A percentile compares a stretch with the other conserved stretches of the same genome.
These are phyloP conservation scores for Candida nitratophila DNA, from an alignment of 805 yeast species.

Conservation along the genomic window DNA sequence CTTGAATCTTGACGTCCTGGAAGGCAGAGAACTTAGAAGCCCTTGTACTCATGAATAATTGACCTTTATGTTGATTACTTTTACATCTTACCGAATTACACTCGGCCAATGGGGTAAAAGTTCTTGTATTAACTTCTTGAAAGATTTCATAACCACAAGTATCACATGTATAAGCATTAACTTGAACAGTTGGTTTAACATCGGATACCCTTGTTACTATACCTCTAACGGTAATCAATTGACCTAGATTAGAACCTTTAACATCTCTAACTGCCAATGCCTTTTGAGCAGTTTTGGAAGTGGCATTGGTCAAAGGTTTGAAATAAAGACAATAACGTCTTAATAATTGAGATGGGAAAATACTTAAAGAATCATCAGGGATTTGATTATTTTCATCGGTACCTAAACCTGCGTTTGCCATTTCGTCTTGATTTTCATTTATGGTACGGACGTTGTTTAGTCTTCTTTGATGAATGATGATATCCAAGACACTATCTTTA, in stretches of 20 bases:
- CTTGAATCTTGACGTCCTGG: conserved; percentile 94
- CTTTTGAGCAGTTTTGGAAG: conserved; percentile 32
- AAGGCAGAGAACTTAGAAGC: conserved; percentile 93
- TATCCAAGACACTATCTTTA: conserved; percentile 87
- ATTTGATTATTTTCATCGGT: conserved; percentile 22
- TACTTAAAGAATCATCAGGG: conserved; percentile 30
- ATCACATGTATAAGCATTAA: conserved; percentile 95
- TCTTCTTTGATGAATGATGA: conserved; percentile 83
- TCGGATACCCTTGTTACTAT: conserved; percentile 94
- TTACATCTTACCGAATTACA: conserved; percentile 80
- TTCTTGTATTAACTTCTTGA: conserved; percentile 83
- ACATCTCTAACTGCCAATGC: conserved; percentile 86
- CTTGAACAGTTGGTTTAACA: conserved; percentile 87
- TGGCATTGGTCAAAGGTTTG: conserved; percentile 56
- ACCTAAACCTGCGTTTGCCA: conserved; percentile 34
- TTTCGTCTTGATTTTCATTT: conserved; percentile 60
- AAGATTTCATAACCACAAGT: conserved; percentile 94
- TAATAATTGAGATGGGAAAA: conserved; percentile 81
- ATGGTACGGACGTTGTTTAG: conserved; percentile 71
- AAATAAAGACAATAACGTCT: conserved; percentile 85
- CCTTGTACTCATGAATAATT: conserved; percentile 84
- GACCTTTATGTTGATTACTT: conserved; percentile 78
- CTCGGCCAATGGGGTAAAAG: conserved; percentile 80
- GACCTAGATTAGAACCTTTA: conserved; percentile 77
- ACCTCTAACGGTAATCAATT: conserved; percentile 84